Percentiles rank a stretch among this genome's conserved stretches.
phyloP scores from a whole-genome alignment of 345 rosid species.

The Corymbia maculata region DNA sequence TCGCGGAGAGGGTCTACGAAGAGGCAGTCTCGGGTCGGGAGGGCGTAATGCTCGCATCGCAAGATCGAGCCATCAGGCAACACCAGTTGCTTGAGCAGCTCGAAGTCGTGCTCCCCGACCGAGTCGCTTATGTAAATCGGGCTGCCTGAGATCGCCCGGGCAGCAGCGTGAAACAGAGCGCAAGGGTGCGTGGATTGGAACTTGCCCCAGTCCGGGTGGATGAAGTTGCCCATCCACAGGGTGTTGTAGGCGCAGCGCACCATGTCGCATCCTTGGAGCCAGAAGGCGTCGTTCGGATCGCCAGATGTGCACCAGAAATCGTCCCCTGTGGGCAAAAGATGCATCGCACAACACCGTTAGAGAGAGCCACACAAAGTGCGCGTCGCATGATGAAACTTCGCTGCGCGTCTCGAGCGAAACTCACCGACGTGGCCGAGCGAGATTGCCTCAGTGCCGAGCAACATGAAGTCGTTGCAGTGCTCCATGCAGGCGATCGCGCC shows the following conservation, averaged over 20 bases:
- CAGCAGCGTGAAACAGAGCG: constrained; percentile 93
- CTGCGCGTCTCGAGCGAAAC: neutral
- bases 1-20: constrained; percentile 91
- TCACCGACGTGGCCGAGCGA: constrained; percentile 96
- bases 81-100: constrained; percentile 52
- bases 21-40: constrained; percentile 84
- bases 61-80: constrained; percentile 74
- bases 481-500: constrained; percentile 98
- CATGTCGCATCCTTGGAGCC: constrained; percentile 99
- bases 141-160: constrained; percentile 89
- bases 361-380: neutral
- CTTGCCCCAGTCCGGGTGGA: constrained; percentile 99
- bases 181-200: constrained; percentile 95
- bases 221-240: constrained; percentile 98
- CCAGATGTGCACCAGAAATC: constrained; percentile 98
- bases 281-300: constrained; percentile 83
- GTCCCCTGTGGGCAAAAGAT: constrained; percentile 38
- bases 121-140: constrained; percentile 76
- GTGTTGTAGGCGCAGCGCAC: constrained; percentile 99
- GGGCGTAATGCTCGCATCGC: constrained; percentile 79
- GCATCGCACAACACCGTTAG: neutral
- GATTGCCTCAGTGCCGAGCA: constrained; percentile 91
- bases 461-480: constrained; percentile 96
- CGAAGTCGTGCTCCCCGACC: constrained; percentile 76
- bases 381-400: neutral